These are phyloP conservation scores for Scedosporium boydii DNA, from an alignment of 2,329 filamentous ascomycete genomes.

Conservation along the genomic window DNA sequence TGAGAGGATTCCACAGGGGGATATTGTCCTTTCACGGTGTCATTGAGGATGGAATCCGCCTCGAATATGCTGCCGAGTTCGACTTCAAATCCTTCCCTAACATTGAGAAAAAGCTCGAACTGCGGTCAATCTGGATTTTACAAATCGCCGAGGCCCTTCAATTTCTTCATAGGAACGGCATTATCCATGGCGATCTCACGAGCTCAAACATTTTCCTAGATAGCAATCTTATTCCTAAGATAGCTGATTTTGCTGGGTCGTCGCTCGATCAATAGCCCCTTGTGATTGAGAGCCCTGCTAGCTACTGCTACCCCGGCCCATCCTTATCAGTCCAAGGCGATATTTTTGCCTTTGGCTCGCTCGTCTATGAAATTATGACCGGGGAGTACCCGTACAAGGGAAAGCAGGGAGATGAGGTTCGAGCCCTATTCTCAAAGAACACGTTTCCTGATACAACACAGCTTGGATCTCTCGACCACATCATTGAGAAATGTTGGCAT, in stretches of 20 bases:
- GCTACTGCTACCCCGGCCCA: not conserved
- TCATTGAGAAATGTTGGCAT: not conserved
- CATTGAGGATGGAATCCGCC: too few species aligned
- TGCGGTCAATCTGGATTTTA: not conserved
- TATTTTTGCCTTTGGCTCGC: not conserved
- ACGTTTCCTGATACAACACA: not conserved
- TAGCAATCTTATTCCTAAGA: not conserved
- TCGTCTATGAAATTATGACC: not conserved
- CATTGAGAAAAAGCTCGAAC: too few species aligned
- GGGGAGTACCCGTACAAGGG: not conserved
- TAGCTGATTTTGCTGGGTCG: not conserved
- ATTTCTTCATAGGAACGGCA: not conserved
- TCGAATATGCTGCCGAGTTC: too few species aligned
- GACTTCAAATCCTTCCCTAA: too few species aligned
- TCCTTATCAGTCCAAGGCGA: not conserved
- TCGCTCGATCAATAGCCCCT: not conserved
- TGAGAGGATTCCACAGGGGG: too few species aligned
- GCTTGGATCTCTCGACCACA: not conserved
- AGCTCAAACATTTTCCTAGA: not conserved
- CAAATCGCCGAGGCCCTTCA: not conserved
- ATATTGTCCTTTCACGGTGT: too few species aligned
- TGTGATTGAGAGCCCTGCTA: not conserved
- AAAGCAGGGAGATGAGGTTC: not conserved
- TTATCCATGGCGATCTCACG: not conserved
- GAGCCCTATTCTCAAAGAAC: not conserved